Conservation (phyloP, 352 stramenopile genomes). For the Globisporangium polare region DNA sequence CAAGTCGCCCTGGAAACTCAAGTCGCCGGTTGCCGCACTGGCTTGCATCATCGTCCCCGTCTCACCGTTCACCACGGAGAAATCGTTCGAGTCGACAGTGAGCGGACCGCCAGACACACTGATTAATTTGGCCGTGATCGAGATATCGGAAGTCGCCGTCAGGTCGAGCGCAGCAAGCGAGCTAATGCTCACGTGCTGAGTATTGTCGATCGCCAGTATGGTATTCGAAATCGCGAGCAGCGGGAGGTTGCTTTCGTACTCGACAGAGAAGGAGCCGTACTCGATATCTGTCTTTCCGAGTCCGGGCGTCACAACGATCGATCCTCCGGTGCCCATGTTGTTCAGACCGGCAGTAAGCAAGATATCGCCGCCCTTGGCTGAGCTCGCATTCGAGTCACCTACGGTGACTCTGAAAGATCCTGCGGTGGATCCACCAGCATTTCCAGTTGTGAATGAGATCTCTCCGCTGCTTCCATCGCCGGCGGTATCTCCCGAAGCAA, state of each 20-base stretch:
- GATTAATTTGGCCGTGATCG: constrained; percentile 23
- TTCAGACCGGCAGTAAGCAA: constrained; percentile 35
- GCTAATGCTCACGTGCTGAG: constrained; percentile 26
- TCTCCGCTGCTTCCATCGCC: constrained; percentile 37
- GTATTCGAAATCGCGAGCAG: constrained; percentile 32
- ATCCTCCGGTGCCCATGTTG: constrained; percentile 27
- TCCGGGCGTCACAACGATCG: constrained; percentile 38
- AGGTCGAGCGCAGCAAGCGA: constrained; percentile 31
- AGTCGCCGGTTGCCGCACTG: constrained; percentile 19
- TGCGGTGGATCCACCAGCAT: constrained; percentile 18
- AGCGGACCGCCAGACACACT: constrained; percentile 27
- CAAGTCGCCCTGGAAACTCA: constrained; percentile 24
- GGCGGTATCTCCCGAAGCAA: constrained; percentile 19
- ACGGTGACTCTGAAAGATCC: constrained; percentile 38
- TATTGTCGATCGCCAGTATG: constrained; percentile 30
- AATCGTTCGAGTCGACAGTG: constrained; percentile 23
- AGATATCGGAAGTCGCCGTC: constrained; percentile 22
- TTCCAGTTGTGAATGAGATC: constrained; percentile 31
- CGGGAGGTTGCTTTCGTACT: constrained; percentile 24
- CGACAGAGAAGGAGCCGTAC: constrained; percentile 37
- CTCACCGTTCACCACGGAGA: constrained; percentile 17
- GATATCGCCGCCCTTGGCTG: constrained; percentile 23
- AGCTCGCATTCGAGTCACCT: constrained; percentile 24
- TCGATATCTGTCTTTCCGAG: constrained; percentile 19
- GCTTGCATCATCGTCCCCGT: constrained; percentile 19